Base-by-base conservation (phyloP, 768 basidiomycete species). In the Lepiota brunneoincarnata region DNA sequence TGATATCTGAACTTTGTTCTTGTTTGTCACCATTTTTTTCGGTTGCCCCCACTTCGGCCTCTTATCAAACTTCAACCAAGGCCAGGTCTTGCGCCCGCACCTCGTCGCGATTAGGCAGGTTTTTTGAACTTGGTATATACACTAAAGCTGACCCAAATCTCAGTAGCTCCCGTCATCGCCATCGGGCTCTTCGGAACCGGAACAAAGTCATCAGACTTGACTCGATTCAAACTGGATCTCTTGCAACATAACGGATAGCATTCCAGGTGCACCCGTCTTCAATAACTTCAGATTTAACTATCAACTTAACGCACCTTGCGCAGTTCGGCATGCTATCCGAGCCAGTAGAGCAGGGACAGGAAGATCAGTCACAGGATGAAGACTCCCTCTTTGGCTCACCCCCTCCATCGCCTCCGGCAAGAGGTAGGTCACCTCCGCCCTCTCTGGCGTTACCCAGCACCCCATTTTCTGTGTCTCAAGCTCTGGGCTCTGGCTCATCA, bases 311-410 rank as follows among this genome's bases (percentile, higher is more conserved):
- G 17, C 28, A 18, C n/a, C 7, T 6, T 5, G n/a, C 37, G 31
- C 24, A 54, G 52, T 18, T 23, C 34, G 37, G 28, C 35, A 54
- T 54, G 52, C 52, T 46, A 31, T 45, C 44, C 12, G 36, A 54
- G 18, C 23, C 36, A 2, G 23, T 15, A 11, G 52, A 47, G n/a
- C 44, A 15, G 21, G 54, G 41, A 51, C 17, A 34, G 28, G 54
- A 60, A 37, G 68, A 68, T 43, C 31, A 20, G 51, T 80, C 18
- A 31, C 50, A 76, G 54, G 82, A 87, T 58, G 71, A 76, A 60
- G 84, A 84, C 62, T 92, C 90, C 23, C 86, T 92, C 63, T 92
- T 92, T 68, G 90, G 90, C 38, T 89, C 89, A 15, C 88, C 89
- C 60, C 84, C 88, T 51, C 78, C 87, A 28, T 84, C 87, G 48